Conservation (phyloP, 345 rosid species). For the Syzygium oleosum region DNA sequence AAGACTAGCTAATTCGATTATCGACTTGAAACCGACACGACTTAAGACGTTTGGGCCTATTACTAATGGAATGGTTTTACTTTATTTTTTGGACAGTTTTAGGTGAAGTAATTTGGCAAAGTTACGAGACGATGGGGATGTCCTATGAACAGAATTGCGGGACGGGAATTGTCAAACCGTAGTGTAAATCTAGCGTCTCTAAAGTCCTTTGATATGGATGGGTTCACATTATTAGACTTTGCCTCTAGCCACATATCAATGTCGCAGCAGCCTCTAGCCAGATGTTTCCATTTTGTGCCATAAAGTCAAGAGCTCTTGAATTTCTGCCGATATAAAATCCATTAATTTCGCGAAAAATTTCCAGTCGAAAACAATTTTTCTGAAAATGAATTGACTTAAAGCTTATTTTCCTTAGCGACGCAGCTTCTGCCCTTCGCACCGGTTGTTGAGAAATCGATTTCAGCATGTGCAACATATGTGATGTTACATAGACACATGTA, state of each 20-base stretch:
- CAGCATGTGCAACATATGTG: neutral
- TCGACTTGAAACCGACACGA: neutral
- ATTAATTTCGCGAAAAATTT: neutral
- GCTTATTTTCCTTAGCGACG: neutral
- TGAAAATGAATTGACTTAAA: neutral
- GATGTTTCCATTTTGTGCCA: neutral
- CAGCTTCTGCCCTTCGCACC: neutral
- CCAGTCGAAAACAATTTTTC: neutral
- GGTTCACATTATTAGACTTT: neutral
- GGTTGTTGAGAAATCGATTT: neutral
- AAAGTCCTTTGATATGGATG: neutral
- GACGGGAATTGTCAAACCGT: neutral
- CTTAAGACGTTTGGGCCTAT: neutral
- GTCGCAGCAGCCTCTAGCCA: neutral
- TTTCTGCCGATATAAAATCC: neutral
- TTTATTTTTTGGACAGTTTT: neutral
- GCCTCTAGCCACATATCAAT: neutral
- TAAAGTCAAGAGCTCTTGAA: neutral
- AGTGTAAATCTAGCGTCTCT: neutral
- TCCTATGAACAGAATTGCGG: neutral
- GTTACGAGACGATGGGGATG: neutral
- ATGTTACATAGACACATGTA: neutral
- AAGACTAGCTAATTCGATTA: neutral
- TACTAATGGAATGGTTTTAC: neutral
- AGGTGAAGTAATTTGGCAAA: neutral